Percentiles rank a stretch among this genome's conserved stretches.
Conservation (phyloP, 2,329 filamentous ascomycete genomes). For the Paecilomyces variotii region DNA sequence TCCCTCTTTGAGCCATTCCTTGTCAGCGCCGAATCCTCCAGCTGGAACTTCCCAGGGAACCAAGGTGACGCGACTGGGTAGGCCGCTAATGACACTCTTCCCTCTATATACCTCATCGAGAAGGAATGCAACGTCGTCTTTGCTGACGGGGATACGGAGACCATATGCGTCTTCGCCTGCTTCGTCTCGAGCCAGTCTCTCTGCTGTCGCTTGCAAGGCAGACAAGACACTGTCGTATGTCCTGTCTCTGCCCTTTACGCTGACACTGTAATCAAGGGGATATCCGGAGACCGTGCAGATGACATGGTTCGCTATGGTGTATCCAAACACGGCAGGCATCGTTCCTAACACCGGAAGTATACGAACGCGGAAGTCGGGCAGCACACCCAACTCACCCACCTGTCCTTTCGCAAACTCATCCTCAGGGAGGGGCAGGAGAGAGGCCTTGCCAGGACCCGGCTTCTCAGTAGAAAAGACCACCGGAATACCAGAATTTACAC, state of each 20-base stretch:
- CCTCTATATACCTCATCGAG: constrained; percentile 83
- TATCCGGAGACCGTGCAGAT: constrained; percentile 76
- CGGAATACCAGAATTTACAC: constrained; percentile 77
- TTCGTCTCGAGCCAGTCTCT: constrained; percentile 57
- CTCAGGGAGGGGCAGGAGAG: constrained; percentile 75
- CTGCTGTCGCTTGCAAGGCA: constrained; percentile 68
- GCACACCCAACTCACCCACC: constrained; percentile 76
- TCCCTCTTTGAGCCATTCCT: constrained; percentile 50
- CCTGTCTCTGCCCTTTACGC: constrained; percentile 76
- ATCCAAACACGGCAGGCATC: constrained; percentile 94
- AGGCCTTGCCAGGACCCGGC: constrained; percentile 80
- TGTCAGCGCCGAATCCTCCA: constrained; percentile 53
- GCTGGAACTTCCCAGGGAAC: constrained; percentile 68
- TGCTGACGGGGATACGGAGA: constrained; percentile 68
- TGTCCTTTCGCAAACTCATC: constrained; percentile 81
- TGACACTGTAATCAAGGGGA: constrained; percentile 68
- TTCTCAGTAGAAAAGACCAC: constrained; percentile 91
- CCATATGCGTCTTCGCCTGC: constrained; percentile 53
- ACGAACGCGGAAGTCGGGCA: constrained; percentile 89
- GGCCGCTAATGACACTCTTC: constrained; percentile 71
- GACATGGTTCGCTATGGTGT: constrained; percentile 85
- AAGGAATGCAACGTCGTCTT: constrained; percentile 76
- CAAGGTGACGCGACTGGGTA: constrained; percentile 71
- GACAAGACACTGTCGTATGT: constrained; percentile 81
- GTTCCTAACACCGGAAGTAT: constrained; percentile 92